phyloP scores from a whole-genome alignment of 139 green algal species.

The Medakamo hakoo region DNA sequence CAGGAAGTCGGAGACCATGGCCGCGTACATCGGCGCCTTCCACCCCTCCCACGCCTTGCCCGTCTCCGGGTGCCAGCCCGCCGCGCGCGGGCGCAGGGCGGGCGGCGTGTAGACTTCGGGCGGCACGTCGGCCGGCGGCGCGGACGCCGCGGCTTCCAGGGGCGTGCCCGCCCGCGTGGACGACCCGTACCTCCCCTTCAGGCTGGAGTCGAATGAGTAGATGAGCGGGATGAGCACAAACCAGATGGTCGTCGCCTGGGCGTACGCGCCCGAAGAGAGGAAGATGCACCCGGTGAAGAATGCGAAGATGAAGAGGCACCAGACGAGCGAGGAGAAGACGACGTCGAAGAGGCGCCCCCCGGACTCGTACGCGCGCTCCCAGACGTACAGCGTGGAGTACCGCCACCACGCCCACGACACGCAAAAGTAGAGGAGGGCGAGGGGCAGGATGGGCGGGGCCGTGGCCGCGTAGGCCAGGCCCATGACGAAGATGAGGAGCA shows the following conservation, averaged over 20 bases:
- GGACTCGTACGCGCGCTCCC: conserved; percentile 18
- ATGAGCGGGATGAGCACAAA: conserved; percentile 14
- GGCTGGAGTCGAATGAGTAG: conserved; percentile 21
- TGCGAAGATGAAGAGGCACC: conserved; percentile 16
- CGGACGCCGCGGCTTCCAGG: not conserved
- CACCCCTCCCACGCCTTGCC: conserved; percentile 20
- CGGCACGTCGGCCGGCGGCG: not conserved
- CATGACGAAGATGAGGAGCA: conserved; percentile 1
- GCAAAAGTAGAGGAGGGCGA: conserved; percentile 27
- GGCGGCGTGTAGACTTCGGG: conserved; percentile 1
- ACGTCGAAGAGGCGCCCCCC: conserved; percentile 5
- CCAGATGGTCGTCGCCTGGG: conserved; percentile 2
- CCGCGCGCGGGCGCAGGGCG: conserved; percentile 3
- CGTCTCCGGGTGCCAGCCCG: conserved; percentile 16
- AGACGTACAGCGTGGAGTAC: conserved; percentile 29
- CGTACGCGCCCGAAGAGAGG: not conserved
- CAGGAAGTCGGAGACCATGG: too few species aligned
- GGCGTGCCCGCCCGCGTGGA: conserved; percentile 12
- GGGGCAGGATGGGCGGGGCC: conserved; percentile 30
- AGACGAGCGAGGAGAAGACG: conserved; percentile 7
- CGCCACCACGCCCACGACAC: conserved; percentile 19
- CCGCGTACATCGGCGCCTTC: conserved; percentile 1
- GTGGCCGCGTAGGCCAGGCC: conserved; percentile 28
- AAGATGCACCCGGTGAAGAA: conserved; percentile 16
- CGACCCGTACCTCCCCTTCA: conserved; percentile 4